Evolutionary conservation across 768 basidiomycete species (phyloP).

Genomic region (Candolleomyces aberdarensis): DNA sequence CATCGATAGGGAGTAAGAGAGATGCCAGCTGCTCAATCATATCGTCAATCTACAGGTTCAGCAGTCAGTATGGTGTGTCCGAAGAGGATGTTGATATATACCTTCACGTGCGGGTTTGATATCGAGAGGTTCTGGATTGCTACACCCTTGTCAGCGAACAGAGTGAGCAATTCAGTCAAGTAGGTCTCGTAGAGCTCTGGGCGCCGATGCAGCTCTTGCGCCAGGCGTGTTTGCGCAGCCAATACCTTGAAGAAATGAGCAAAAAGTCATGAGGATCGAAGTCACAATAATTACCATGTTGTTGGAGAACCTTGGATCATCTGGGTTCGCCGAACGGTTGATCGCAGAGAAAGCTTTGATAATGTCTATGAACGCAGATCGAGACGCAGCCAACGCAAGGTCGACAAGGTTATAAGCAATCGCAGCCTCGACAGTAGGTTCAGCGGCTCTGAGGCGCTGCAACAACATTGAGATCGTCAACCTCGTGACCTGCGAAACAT

Average conservation of each 20-base stretch:
- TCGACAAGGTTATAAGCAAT: constrained; percentile 92
- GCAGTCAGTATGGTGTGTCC: background rate
- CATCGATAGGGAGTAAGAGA: constrained; percentile 87
- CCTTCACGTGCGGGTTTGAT: constrained; percentile 65
- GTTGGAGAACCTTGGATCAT: constrained; percentile 85
- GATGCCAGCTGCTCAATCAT: constrained; percentile 87
- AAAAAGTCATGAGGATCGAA: background rate
- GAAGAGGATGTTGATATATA: constrained; percentile 19
- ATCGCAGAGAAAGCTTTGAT: constrained; percentile 81
- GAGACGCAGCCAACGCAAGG: constrained; percentile 76
- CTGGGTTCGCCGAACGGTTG: constrained; percentile 82
- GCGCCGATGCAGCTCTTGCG: constrained; percentile 69
- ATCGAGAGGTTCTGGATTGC: constrained; percentile 82
- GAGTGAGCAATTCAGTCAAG: constrained; percentile 75
- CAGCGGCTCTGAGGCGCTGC: constrained; percentile 80
- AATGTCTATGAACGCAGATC: constrained; percentile 77
- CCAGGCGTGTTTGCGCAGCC: constrained; percentile 87
- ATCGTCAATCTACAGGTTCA: constrained; percentile 57
- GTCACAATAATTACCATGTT: constrained; percentile 70
- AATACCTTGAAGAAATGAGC: constrained; percentile 51
- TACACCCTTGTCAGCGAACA: constrained; percentile 90
- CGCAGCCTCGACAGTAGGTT: constrained; percentile 85
- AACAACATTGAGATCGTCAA: constrained; percentile 91
- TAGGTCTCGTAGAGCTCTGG: constrained; percentile 80
- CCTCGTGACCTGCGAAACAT: constrained; percentile 59